Percentiles rank a stretch among this genome's conserved stretches.
phyloP scores from a whole-genome alignment of 257 asterid genomes.

The Thymus quinquecostatus region DNA sequence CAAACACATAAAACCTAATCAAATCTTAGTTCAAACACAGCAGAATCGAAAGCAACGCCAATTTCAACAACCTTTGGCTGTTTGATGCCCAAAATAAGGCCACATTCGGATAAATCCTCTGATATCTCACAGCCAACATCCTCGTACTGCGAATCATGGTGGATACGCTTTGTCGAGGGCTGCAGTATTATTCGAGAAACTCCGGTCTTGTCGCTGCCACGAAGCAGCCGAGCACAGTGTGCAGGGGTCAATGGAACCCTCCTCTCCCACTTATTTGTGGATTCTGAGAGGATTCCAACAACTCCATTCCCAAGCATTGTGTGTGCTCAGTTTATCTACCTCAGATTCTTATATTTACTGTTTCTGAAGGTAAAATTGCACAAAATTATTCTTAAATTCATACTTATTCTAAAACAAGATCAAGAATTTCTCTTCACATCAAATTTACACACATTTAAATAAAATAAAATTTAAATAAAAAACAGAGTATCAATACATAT shows the following conservation, averaged over 20 bases:
- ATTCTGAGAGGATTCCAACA: slow-evolving; percentile 87
- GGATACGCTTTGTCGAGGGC: slow-evolving; percentile 92
- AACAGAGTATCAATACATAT: background rate
- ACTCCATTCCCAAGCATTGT: slow-evolving; percentile 86
- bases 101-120: slow-evolving; percentile 85
- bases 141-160: slow-evolving; percentile 90
- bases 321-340: background rate
- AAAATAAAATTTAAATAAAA: background rate
- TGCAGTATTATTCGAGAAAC: slow-evolving; percentile 83
- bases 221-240: slow-evolving; percentile 85
- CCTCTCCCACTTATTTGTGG: slow-evolving; percentile 98
- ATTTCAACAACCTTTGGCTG: slow-evolving; percentile 71
- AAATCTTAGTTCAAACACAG: slow-evolving; percentile 13
- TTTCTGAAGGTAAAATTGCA: background rate
- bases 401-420: slow-evolving; percentile 1
- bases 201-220: slow-evolving; percentile 80
- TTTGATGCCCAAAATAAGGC: slow-evolving; percentile 86
- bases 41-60: slow-evolving; percentile 2
- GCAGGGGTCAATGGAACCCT: slow-evolving; percentile 91
- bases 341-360: background rate
- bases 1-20: background rate
- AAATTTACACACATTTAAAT: background rate
- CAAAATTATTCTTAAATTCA: background rate
- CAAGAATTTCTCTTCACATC: background rate
- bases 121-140: slow-evolving; percentile 96